These are phyloP conservation scores for Candida pseudoviswanathii DNA, from an alignment of 1,139 yeast genomes.

Conservation along the genomic window DNA sequence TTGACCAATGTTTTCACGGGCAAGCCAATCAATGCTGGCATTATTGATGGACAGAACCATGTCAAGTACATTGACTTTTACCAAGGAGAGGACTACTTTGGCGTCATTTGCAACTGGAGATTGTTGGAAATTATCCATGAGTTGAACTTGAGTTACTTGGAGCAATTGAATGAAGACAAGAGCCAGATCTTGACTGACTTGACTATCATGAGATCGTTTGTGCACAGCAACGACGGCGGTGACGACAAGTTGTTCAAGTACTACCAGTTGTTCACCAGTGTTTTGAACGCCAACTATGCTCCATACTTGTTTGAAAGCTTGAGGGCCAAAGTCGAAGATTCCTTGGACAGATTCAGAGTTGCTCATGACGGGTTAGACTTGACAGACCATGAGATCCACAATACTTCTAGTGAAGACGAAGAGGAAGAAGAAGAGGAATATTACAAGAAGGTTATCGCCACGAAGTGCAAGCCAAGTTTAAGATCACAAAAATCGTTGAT, in stretches of 20 bases:
- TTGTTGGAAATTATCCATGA: constrained; percentile 38
- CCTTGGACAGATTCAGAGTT: constrained; percentile 25
- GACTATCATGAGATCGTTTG: constrained; percentile 22
- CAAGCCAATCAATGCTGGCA: constrained; percentile 25
- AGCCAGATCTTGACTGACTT: constrained; percentile 26
- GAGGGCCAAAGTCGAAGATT: constrained; percentile 20
- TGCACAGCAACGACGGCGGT: constrained; percentile 9
- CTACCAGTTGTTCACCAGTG: constrained; percentile 32
- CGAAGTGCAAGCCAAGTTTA: constrained; percentile 9
- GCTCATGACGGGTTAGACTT: constrained; percentile 29
- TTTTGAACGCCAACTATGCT: constrained; percentile 27
- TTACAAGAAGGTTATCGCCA: constrained; percentile 12
- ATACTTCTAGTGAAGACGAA: constrained; percentile 24
- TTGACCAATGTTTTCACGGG: constrained; percentile 28
- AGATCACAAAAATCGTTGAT: constrained; percentile 27
- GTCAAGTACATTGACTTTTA: constrained; percentile 35
- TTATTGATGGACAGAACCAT: constrained; percentile 31
- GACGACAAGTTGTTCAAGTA: constrained; percentile 20
- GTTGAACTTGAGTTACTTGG: constrained; percentile 33
- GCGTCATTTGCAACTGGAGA: constrained; percentile 39
- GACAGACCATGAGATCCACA: constrained; percentile 31
- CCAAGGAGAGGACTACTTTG: constrained; percentile 28
- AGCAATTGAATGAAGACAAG: constrained; percentile 19
- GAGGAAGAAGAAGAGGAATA: constrained; percentile 16
- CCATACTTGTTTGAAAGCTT: constrained; percentile 25